Base-by-base conservation (phyloP, 371 early-diverging fungal species). In the Circinella umbellata region DNA sequence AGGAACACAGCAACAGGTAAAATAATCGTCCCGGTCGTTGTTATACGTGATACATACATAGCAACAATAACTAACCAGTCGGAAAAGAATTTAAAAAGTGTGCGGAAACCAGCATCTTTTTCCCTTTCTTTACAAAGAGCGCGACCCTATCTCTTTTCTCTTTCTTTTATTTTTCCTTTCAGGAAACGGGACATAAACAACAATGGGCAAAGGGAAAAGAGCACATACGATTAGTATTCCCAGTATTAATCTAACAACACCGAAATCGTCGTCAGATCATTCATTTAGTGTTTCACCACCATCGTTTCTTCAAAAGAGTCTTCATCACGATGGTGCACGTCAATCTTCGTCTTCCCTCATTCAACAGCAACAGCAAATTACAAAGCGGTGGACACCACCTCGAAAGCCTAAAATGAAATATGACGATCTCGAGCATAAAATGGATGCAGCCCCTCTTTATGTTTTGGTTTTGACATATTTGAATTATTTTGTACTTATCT, bases 401-500 rank as follows among this genome's bases (percentile, higher is more conserved):
- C 63, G 63, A 49, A 48, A 55, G 6, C 67, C 67, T 34, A 66
- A 36, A 42, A 20, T 14, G 36, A 57, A 48, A 36, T 46, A 66
- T 9, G 61, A 62, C 7, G 71, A 71, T 47, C 51, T 47, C 51
- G 63, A 53, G 69, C 80, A 81, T 63, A 76, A 78, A 54, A 75
- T 84, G 65, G 93, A 89, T 69, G 86, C 80, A 66, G 91, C 83
- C 72, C 96, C 89, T 4, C 83, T 84, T 61, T 85, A 82, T 76
- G 88, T 87, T 71, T 84, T 98, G 63, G 89, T 98, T 60, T 95
- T 97, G 14, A 98, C 99, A 46, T 99, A 98, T 83, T 82, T 98
- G 48, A 92, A 93, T 62, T 99, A 94, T 83, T 89, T 97, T 70
- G 86, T 98, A 72, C 87, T 99, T 63, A 95, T 97, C 46, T 79